Percentiles rank a stretch among this genome's conserved stretches.
Evolutionary conservation across 148 eudicot genomes (phyloP).

Genomic region (Persicaria tinctoria): DNA sequence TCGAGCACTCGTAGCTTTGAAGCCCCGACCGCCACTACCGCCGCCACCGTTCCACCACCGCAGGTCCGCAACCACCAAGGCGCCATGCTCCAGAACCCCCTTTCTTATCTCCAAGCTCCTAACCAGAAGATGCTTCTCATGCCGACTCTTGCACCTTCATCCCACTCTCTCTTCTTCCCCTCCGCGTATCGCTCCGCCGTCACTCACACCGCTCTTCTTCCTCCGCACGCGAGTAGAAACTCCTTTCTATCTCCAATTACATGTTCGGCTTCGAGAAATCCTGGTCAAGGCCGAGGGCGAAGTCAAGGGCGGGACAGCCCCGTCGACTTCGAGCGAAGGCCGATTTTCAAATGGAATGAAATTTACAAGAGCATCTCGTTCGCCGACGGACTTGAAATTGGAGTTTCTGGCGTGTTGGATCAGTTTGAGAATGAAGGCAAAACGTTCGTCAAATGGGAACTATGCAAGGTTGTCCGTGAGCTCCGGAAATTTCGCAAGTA

Average conservation of each 20-base stretch:
- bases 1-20: not conserved
- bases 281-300: conserved; percentile 23
- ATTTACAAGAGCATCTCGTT: conserved; percentile 46
- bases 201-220: conserved; percentile 8
- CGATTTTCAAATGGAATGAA: conserved; percentile 38
- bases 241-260: conserved; percentile 13
- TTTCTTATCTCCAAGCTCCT: not conserved
- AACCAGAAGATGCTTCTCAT: conserved; percentile 5
- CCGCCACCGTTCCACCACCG: not conserved
- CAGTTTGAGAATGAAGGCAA: conserved; percentile 59
- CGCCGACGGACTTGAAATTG: conserved; percentile 30
- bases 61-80: not conserved
- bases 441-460: conserved; percentile 62
- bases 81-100: not conserved
- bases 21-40: not conserved
- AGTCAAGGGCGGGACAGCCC: not conserved
- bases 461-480: conserved; percentile 62
- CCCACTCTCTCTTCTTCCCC: conserved; percentile 32
- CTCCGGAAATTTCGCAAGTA: conserved; percentile 50
- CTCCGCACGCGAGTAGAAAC: conserved; percentile 8
- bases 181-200: conserved; percentile 25
- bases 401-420: conserved; percentile 43
- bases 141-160: conserved; percentile 16
- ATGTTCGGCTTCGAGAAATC: conserved; percentile 31
- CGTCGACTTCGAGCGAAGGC: conserved; percentile 31